A percentile compares a stretch with the other conserved stretches of the same genome.
Evolutionary conservation across 2,329 filamentous ascomycete species (phyloP).

Genomic region (Neobulgaria alba): DNA sequence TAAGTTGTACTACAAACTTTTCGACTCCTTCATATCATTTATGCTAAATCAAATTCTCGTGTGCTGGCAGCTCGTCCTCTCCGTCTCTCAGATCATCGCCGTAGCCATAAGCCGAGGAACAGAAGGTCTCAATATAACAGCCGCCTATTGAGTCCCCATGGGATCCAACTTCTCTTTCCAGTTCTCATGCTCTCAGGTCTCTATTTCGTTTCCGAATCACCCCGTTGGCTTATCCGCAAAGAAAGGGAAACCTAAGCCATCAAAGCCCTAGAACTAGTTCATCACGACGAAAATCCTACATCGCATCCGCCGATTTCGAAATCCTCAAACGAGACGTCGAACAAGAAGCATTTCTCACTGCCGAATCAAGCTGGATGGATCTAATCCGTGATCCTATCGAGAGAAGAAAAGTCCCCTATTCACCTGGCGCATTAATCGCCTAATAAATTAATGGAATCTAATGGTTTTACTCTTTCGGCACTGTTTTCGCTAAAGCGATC

Average conservation of each 20-base stretch:
- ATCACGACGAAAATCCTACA: slow-evolving; percentile 24
- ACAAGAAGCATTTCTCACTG: slow-evolving; percentile 18
- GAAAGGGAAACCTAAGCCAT: slow-evolving; percentile 25
- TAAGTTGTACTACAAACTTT: slow-evolving; percentile 27
- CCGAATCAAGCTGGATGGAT: slow-evolving; percentile 32
- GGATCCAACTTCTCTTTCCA: slow-evolving; percentile 20
- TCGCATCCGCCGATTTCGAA: slow-evolving; percentile 25
- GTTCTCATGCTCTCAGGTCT: slow-evolving; percentile 19
- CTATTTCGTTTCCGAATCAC: slow-evolving; percentile 23
- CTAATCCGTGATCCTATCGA: slow-evolving; percentile 37
- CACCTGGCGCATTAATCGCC: slow-evolving; percentile 35
- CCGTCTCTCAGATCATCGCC: slow-evolving; percentile 31
- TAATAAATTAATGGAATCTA: slow-evolving; percentile 43
- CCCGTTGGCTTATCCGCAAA: slow-evolving; percentile 29
- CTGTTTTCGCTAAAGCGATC: slow-evolving; percentile 36
- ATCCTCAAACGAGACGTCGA: slow-evolving; percentile 23
- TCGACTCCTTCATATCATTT: slow-evolving; percentile 28
- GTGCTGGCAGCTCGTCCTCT: slow-evolving; percentile 33
- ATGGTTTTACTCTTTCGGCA: slow-evolving; percentile 37
- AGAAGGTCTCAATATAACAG: slow-evolving; percentile 15
- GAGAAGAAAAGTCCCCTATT: slow-evolving; percentile 38
- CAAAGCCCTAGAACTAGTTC: slow-evolving; percentile 29
- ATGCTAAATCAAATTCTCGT: no score
- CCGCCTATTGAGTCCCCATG: slow-evolving; percentile 30
- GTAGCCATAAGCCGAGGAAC: slow-evolving; percentile 29